Percentiles rank a stretch among this genome's conserved stretches.
phyloP scores from a whole-genome alignment of 2,329 filamentous ascomycete species.

The Diaporthe eres region DNA sequence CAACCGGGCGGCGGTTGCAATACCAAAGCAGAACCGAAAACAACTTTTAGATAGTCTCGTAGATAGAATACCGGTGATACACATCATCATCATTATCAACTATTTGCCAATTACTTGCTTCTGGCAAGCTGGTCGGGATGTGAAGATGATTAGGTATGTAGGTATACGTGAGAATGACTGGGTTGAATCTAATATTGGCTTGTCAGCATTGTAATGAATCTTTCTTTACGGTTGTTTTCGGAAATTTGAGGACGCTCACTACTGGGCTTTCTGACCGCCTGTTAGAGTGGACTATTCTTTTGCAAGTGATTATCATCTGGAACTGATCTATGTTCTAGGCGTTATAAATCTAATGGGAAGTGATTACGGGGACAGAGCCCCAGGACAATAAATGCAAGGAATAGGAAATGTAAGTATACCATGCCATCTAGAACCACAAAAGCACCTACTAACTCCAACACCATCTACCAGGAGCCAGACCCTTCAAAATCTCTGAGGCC shows the following conservation, averaged over 20 bases:
- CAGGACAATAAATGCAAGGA: not conserved
- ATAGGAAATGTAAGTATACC: not conserved
- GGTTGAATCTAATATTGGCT: not conserved
- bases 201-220: not conserved
- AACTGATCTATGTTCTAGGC: not conserved
- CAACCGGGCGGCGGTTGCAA: not conserved
- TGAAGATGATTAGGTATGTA: not conserved
- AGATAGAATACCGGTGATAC: conserved; percentile 43
- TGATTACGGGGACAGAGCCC: not conserved
- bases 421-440: not conserved
- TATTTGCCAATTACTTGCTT: conserved; percentile 17
- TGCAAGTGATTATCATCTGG: not conserved
- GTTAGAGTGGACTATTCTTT: not conserved
- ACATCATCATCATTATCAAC: conserved; percentile 38
- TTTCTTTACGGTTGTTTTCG: not conserved
- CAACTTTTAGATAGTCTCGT: conserved; percentile 41
- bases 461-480: not conserved
- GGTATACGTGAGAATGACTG: not conserved
- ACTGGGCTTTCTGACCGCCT: too few species aligned
- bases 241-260: not conserved
- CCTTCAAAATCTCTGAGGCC: too few species aligned
- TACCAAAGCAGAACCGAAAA: conserved; percentile 10
- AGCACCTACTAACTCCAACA: not conserved
- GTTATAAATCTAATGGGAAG: not conserved
- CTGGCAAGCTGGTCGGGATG: not conserved